Base-by-base conservation (phyloP, 2,329 filamentous ascomycete genomes). In the Dendryphion nanum region DNA sequence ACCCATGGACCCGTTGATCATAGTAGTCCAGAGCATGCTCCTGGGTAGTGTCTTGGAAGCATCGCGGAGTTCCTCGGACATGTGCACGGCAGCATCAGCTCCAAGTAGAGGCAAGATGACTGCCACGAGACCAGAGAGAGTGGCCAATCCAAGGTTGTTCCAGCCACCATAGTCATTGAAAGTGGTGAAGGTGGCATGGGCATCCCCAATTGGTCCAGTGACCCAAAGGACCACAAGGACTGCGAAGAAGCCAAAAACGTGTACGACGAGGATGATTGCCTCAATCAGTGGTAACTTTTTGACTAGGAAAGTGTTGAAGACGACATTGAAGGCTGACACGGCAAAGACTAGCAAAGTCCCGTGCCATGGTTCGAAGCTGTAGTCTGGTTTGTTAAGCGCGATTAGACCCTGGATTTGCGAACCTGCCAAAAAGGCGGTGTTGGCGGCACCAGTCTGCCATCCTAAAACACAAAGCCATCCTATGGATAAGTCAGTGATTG, bases 391-490 rank as follows among this genome's bases (percentile, higher is more conserved):
- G 42, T 72, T 61, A 35, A 64, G 58, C 16, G 72, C 67, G 10
- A 70, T 56, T 4, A 50, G 59, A 2, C 66, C 62, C 38, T 75
- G 71, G 24, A 76, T 73, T 26, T 75, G 51, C 0, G 69, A 73
- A 5, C 71, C 73, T 0, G 70, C 69, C 6, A 75, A 61, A 45
- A 73, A 75, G 0, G 68, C 66, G 2, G 71, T 72, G 4, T 67
- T 70, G 8, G 73, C 73, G 18, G 66, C 68, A 12, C 70, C 72
- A 7, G 72, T 70, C 47, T 76, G 73, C 73, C 73, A 77, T 6
- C 67, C 69, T 4, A 77, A 48, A 1, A 70, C 70, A 1, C 67
- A 69, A 57, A 75, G 71, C 74, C 74, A 77, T 4, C 50, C 50
- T n/a, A 40, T 37, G 23, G 46, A 44, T n/a, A n/a, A n/a, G n/a